phyloP scores from a whole-genome alignment of 176 grass and related monocot species.

The Oryza rufipogon region DNA sequence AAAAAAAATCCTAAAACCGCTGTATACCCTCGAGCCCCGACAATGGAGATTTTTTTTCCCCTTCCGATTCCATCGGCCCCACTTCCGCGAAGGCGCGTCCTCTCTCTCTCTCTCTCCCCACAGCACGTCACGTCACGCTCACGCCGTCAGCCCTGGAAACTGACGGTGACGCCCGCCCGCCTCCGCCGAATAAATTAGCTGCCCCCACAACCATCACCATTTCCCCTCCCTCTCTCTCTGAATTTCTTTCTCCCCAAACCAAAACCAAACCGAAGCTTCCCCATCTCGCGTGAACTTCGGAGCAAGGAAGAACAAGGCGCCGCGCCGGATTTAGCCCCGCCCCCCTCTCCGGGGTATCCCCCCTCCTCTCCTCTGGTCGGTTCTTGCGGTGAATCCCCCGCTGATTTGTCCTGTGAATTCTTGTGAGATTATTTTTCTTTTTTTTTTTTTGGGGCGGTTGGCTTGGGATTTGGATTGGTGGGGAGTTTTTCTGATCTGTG shows the following conservation, averaged over 20 bases:
- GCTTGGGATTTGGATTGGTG: background rate
- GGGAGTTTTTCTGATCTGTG: background rate
- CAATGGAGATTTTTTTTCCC: constrained; percentile 13
- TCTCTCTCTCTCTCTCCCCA: background rate
- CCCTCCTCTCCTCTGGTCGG: background rate
- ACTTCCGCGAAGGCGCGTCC: constrained; percentile 18
- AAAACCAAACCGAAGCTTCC: background rate
- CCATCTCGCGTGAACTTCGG: background rate
- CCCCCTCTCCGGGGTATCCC: no score
- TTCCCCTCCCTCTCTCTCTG: no score
- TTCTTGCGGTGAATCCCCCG: background rate
- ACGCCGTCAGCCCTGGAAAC: constrained; percentile 22
- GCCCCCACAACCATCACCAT: background rate
- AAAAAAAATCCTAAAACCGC: background rate
- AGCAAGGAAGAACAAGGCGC: background rate
- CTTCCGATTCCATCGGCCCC: background rate
- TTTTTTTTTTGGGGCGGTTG: background rate
- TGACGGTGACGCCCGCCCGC: background rate
- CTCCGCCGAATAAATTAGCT: constrained; percentile 21
- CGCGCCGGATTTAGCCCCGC: background rate
- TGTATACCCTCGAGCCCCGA: background rate
- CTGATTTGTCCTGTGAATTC: background rate
- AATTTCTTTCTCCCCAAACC: constrained; percentile 32
- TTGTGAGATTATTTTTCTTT: background rate
- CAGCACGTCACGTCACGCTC: constrained; percentile 22